phyloP scores from a whole-genome alignment of 1,284 basidiomycete genomes.

The Singerocomus inundabilis region DNA sequence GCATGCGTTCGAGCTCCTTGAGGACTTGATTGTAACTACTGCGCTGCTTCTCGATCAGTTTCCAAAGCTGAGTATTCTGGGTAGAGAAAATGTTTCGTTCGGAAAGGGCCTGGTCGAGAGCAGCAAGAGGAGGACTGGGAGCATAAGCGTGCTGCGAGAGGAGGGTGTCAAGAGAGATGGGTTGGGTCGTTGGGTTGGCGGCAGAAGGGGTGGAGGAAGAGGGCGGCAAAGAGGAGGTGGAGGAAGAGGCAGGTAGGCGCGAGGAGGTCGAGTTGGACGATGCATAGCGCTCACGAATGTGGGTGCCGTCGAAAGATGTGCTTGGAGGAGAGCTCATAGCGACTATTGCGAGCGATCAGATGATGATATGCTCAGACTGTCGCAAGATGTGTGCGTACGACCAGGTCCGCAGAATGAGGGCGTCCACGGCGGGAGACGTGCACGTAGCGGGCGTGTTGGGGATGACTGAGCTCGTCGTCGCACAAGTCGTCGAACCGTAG shows the following conservation, averaged over 20 bases:
- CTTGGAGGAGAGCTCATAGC: constrained; percentile 19
- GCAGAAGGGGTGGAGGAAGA: constrained; percentile 28
- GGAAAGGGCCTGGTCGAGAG: constrained; percentile 69
- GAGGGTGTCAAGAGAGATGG: constrained; percentile 53
- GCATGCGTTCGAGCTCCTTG: constrained; percentile 79
- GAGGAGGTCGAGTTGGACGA: constrained; percentile 27
- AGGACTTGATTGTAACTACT: constrained; percentile 67
- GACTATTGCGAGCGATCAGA: not conserved
- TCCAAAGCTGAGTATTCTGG: constrained; percentile 90
- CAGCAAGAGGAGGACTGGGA: constrained; percentile 57
- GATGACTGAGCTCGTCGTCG: not conserved
- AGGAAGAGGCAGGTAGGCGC: constrained; percentile 21
- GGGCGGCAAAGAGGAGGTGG: constrained; percentile 29
- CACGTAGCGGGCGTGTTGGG: not conserved
- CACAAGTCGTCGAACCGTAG: not conserved
- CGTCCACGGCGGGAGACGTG: not conserved
- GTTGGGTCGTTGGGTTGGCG: constrained; percentile 34
- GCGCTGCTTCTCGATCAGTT: constrained; percentile 86
- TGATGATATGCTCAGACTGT: no score
- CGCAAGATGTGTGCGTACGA: not conserved
- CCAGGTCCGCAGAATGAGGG: not conserved
- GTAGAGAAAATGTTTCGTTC: constrained; percentile 77
- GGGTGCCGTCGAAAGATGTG: constrained; percentile 15
- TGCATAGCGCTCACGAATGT: constrained; percentile 27
- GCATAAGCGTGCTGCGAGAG: constrained; percentile 51